These are phyloP conservation scores for Mucuna pruriens DNA, from an alignment of 306 rosid species.

Conservation along the genomic window DNA sequence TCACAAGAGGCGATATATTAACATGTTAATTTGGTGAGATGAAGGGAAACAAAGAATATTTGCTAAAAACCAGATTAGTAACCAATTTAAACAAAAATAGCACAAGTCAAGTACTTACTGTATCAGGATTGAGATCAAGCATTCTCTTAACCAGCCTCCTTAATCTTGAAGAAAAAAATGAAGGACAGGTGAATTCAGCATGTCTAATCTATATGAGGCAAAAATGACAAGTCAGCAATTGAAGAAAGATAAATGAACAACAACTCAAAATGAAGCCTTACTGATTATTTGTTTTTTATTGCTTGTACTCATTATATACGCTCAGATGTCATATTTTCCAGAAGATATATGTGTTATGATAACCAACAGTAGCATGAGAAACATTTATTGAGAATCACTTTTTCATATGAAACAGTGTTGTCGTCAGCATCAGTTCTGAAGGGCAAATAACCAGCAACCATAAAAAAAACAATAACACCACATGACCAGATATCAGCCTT, in stretches of 20 bases:
- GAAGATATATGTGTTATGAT: constrained; percentile 9
- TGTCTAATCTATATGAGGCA: constrained; percentile 57
- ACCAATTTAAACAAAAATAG: not conserved
- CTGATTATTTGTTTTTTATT: no score
- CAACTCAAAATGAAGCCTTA: no score
- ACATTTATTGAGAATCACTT: constrained; percentile 47
- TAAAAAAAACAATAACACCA: constrained; percentile 74
- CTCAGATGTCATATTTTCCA: no score
- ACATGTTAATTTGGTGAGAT: not conserved
- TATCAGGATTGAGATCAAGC: constrained; percentile 72
- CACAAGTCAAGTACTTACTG: constrained; percentile 52
- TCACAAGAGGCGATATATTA: not conserved
- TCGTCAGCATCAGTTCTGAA: constrained; percentile 69
- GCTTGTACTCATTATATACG: no score
- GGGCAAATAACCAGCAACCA: constrained; percentile 83
- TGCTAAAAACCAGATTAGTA: not conserved
- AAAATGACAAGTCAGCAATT: no score
- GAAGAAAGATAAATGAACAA: no score
- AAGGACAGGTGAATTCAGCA: constrained; percentile 68
- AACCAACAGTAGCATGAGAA: no score
- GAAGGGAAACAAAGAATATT: not conserved
- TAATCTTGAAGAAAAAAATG: constrained; percentile 80
- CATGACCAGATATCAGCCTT: constrained; percentile 88
- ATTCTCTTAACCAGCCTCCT: constrained; percentile 76
- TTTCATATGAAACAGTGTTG: constrained; percentile 61